A percentile compares a stretch with the other conserved stretches of the same genome.
Evolutionary conservation across 2,329 filamentous ascomycete species (phyloP).

Genomic region (Aspergillus alliaceus): DNA sequence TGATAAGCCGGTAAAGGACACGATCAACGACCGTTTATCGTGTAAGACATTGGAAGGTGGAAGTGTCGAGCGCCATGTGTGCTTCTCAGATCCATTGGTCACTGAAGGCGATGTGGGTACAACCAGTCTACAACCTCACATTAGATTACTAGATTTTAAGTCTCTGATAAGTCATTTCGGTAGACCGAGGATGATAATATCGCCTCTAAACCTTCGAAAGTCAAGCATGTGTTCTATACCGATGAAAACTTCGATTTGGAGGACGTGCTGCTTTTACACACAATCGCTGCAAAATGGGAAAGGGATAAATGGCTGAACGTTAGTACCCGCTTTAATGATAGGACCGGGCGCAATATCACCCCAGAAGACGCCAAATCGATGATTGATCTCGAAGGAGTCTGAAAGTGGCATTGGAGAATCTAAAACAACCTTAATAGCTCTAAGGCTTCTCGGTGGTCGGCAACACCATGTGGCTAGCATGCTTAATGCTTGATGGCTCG

Average conservation of each 20-base stretch:
- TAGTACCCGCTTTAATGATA: slow-evolving; percentile 49
- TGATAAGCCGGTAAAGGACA: neutral
- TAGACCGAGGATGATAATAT: neutral
- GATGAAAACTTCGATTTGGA: slow-evolving; percentile 27
- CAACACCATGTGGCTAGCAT: neutral
- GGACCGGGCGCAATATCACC: slow-evolving; percentile 48
- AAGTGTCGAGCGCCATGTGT: slow-evolving; percentile 14
- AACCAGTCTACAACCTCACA: neutral
- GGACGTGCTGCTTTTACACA: slow-evolving; percentile 39
- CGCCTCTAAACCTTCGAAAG: neutral
- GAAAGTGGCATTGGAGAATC: neutral
- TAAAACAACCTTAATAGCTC: neutral
- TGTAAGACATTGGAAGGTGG: neutral
- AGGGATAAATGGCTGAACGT: slow-evolving; percentile 49
- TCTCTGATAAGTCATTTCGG: neutral
- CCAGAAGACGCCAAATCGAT: slow-evolving; percentile 36
- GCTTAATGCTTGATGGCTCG: neutral
- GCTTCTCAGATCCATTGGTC: slow-evolving; percentile 15
- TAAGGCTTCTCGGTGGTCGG: neutral
- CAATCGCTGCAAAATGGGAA: slow-evolving; percentile 45
- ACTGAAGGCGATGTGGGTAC: slow-evolving; percentile 16
- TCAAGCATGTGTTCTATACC: slow-evolving; percentile 20
- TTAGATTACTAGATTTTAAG: neutral
- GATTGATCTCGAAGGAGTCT: slow-evolving; percentile 6
- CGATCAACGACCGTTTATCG: neutral